Conservation (phyloP, 345 rosid genomes). For the Hirschfeldia incana region DNA sequence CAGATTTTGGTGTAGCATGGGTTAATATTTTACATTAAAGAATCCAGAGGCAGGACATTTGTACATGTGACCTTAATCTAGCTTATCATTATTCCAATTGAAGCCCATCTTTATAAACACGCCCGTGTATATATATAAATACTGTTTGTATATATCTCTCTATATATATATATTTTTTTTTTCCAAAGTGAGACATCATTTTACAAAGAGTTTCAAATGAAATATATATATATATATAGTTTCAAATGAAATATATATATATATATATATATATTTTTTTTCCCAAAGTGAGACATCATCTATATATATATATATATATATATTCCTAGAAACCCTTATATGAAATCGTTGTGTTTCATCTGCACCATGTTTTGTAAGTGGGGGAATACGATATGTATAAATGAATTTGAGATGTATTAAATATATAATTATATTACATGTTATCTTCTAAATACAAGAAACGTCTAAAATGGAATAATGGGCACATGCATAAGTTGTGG, state of each 20-base stretch:
- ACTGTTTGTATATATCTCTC: too few relatives aligned
- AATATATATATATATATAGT: too few relatives aligned
- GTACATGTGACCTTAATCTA: conserved; percentile 18
- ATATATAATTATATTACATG: conserved; percentile 28
- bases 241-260: too few relatives aligned
- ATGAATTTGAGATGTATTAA: conserved; percentile 28
- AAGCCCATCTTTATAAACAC: conserved; percentile 16
- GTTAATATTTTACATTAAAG: conserved; percentile 6
- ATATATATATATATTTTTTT: too few relatives aligned
- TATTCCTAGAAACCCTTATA: conserved; percentile 2
- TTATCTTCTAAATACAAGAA: conserved; percentile 42
- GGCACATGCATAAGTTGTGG: conserved; percentile 42
- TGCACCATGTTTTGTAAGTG: conserved; percentile 32
- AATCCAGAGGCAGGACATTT: conserved; percentile 7
- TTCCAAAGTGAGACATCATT: too few relatives aligned
- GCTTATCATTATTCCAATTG: conserved; percentile 23
- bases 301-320: too few relatives aligned
- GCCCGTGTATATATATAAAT: neutral
- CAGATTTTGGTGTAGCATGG: conserved; percentile 22
- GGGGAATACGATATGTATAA: conserved; percentile 20
- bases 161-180: too few relatives aligned
- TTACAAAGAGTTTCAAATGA: too few relatives aligned
- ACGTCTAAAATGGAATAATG: conserved; percentile 40
- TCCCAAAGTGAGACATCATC: too few relatives aligned
- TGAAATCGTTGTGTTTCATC: conserved; percentile 33